Base-by-base conservation (phyloP, 1,284 basidiomycete genomes). In the Entoloma clypeatum region DNA sequence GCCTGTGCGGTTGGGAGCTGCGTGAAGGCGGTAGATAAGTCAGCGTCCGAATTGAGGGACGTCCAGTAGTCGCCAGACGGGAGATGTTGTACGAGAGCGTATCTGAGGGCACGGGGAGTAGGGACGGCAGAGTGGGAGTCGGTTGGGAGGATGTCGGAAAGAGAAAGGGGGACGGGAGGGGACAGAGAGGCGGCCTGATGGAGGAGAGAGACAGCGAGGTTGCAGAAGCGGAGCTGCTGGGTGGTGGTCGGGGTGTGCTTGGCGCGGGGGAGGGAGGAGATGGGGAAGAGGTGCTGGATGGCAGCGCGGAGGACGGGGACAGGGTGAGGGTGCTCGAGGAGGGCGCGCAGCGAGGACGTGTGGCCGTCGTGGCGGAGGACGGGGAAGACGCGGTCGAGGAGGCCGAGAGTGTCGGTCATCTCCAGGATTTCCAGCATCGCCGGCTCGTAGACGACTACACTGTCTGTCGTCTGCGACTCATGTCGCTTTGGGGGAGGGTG, bases 361-460 rank as follows among this genome's bases (percentile, higher is more conserved):
- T 30, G 29, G 7, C 29, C 35, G 3, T 71, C 58, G 10, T 66
- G 57, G 38, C 55, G 60, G 10, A 71, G 63, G 5, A 79, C 62
- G 14, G 81, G 77, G 56, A 85, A 83, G 49, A 86, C 81, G 52
- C 86, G 79, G 69, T 88, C 84, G n/a, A 90, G 76, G 3, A 89
- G 68, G 39, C 79, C 81, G 52, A 86, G 85, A 0, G 71, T 72
- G 58, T 89, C 86, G 43, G 77, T 66, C 81, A 77, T 69, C 59
- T 87, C 79, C 39, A 94, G 75, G 31, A 92, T 77, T 46, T 82
- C 77, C 30, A 93, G 74, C 42, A 89, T 79, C 51, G 75, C 71
- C 31, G 68, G 65, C 16, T 81, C 83, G 58, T 81, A 68, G 5
- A 64, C 51, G 8, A 62, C 23, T 44, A 65, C 55, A 30, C 84